phyloP scores from a whole-genome alignment of 306 rosid genomes.

The Vigna radiata region DNA sequence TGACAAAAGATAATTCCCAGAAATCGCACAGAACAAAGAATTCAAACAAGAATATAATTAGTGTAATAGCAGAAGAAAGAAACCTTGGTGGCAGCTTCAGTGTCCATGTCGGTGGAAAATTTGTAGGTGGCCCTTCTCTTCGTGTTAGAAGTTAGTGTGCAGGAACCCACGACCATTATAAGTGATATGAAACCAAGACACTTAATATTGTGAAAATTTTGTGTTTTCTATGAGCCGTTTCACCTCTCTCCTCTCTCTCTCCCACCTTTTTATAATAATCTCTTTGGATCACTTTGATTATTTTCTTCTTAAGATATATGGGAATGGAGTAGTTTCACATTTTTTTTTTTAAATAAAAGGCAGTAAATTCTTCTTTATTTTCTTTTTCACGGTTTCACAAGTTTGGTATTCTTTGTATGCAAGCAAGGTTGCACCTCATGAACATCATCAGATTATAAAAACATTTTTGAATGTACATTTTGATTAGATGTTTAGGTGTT shows the following conservation, averaged over 20 bases:
- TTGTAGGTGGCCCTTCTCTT: conserved; percentile 59
- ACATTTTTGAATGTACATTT: no score
- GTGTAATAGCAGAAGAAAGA: neutral
- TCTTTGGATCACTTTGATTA: neutral
- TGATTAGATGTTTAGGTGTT: no score
- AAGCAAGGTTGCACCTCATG: no score
- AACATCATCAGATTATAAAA: no score
- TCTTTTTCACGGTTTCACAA: no score
- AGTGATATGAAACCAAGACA: conserved; percentile 38
- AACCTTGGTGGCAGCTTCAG: conserved; percentile 31
- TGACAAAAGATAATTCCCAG: no score
- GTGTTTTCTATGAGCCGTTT: neutral
- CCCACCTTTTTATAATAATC: neutral
- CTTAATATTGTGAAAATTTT: neutral
- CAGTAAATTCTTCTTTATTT: no score
- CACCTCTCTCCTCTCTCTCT: neutral
- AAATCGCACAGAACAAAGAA: neutral
- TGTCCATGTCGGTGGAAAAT: conserved; percentile 39
- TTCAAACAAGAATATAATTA: neutral
- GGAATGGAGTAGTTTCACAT: no score
- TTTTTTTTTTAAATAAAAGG: no score
- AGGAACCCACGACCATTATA: conserved; percentile 64
- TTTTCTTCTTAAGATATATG: neutral
- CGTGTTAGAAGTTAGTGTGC: conserved; percentile 49
- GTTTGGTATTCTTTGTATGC: no score